Conservation (phyloP, 441 rosid genomes). For the Adansonia madagascariensis region DNA sequence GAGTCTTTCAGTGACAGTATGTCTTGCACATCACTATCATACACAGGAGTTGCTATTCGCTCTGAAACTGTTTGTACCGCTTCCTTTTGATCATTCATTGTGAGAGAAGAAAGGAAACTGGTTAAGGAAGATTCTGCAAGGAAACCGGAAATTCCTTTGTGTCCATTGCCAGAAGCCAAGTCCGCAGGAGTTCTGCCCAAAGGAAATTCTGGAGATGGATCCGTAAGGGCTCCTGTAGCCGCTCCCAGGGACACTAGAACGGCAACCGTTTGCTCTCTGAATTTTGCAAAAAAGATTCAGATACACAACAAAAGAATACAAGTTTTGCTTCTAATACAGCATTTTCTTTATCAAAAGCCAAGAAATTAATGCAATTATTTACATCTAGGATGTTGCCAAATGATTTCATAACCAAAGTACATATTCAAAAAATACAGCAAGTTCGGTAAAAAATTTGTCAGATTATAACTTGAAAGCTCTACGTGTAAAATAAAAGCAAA, state of each 20-base stretch:
- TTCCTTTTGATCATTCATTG: conserved; percentile 47
- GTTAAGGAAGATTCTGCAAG: conserved; percentile 90
- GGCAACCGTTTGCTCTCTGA: conserved; percentile 88
- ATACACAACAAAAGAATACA: not conserved
- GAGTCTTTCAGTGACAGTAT: conserved; percentile 81
- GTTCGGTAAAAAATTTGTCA: not conserved
- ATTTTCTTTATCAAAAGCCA: not conserved
- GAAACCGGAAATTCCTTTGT: conserved; percentile 92
- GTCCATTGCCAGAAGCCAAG: conserved; percentile 66
- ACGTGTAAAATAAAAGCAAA: conserved; percentile 4
- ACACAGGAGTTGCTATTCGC: conserved; percentile 57
- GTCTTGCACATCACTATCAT: conserved; percentile 56
- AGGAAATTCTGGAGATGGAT: conserved; percentile 81
- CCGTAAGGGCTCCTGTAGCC: conserved; percentile 68
- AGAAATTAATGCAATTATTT: conserved; percentile 7
- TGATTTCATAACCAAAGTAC: conserved; percentile 5
- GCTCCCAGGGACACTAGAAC: conserved; percentile 53
- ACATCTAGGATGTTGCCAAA: not conserved
- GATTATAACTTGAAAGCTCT: conserved; percentile 12
- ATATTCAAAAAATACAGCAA: not conserved
- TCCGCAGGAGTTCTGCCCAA: conserved; percentile 86
- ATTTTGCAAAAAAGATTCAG: conserved; percentile 15
- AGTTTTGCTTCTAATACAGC: conserved; percentile 3
- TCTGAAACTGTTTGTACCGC: conserved; percentile 78
- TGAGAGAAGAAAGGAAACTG: conserved; percentile 59